These are phyloP conservation scores for Eucalyptus sp. DNA, from an alignment of 345 rosid species.

Conservation along the genomic window DNA sequence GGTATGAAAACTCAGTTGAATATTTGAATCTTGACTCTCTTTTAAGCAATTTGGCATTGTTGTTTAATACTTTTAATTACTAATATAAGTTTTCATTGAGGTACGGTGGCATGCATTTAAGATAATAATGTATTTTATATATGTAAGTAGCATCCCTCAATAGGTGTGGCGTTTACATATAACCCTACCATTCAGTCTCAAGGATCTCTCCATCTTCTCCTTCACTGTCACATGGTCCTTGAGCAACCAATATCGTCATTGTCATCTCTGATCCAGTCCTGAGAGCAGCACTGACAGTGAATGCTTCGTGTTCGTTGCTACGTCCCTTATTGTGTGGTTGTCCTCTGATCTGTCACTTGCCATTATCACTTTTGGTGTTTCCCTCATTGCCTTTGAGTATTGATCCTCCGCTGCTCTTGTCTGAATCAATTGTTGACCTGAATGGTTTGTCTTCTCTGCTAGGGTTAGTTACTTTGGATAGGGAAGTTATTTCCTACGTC, in stretches of 20 bases:
- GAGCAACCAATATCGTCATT: background rate
- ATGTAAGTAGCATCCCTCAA: background rate
- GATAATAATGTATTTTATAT: background rate
- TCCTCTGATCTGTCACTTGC: background rate
- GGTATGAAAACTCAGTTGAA: background rate
- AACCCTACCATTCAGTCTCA: background rate
- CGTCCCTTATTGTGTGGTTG: background rate
- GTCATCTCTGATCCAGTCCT: background rate
- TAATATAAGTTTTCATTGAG: background rate
- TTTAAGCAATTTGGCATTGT: background rate
- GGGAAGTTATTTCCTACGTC: background rate
- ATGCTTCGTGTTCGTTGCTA: background rate
- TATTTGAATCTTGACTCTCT: background rate
- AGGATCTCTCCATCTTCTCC: background rate
- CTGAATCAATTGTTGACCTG: background rate
- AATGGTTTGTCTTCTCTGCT: background rate
- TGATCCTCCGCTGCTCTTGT: background rate
- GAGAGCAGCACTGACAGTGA: background rate
- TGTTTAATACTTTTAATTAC: background rate
- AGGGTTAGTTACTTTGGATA: background rate
- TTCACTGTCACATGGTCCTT: background rate
- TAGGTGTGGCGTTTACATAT: background rate
- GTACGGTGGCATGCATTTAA: background rate
- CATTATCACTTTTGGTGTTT: background rate
- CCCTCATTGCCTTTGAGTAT: background rate